A percentile compares a stretch with the other conserved stretches of the same genome.
These are phyloP conservation scores for Eucalyptus virginea DNA, from an alignment of 345 rosid species.

Conservation along the genomic window DNA sequence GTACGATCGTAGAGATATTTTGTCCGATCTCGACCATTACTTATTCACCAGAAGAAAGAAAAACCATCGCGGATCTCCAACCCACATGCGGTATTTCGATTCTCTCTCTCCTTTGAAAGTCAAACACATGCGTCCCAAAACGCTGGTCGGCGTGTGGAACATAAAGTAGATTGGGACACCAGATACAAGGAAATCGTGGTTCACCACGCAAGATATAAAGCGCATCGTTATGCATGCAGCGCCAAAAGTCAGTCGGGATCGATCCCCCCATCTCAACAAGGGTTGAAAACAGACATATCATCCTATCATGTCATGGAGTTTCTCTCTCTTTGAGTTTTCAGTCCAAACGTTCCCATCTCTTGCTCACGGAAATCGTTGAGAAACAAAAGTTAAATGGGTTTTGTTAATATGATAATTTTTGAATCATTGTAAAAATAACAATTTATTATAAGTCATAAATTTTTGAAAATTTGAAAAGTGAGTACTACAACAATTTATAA, in stretches of 20 bases:
- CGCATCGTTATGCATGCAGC: not conserved
- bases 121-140: not conserved
- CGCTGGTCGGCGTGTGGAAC: not conserved
- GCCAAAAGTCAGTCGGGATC: not conserved
- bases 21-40: not conserved
- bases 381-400: no score
- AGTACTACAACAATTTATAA: rapidly evolving
- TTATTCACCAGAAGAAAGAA: not conserved
- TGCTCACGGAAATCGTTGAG: not conserved
- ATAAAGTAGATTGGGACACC: not conserved
- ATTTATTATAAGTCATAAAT: rapidly evolving
- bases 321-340: no score
- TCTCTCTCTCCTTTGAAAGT: not conserved
- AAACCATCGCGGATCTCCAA: not conserved
- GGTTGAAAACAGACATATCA: not conserved
- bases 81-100: not conserved
- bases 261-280: not conserved
- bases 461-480: no score
- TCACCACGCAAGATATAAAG: not conserved
- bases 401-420: no score
- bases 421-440: rapidly evolving
- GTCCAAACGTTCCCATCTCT: not conserved
- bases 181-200: rapidly evolving
- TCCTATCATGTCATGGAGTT: no score
- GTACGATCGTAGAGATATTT: not conserved